A percentile compares a stretch with the other conserved stretches of the same genome.
phyloP scores from a whole-genome alignment of 2,329 filamentous ascomycete species.

The Fonsecaea erecta region DNA sequence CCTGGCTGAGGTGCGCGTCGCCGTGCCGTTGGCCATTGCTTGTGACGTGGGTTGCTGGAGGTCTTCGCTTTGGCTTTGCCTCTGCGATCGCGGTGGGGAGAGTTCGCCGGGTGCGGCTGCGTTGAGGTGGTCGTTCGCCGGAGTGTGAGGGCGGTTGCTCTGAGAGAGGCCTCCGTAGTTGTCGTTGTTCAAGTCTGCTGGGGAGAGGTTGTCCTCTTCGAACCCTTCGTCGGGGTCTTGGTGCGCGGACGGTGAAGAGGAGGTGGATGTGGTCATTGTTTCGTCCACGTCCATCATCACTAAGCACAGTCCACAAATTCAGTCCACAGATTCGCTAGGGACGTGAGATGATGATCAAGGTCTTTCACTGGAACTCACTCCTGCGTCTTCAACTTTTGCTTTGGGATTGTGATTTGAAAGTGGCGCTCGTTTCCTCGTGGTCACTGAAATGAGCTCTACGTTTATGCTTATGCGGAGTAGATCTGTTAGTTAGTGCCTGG shows the following conservation, averaged over 20 bases:
- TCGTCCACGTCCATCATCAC: constrained; percentile 26
- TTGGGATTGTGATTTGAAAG: background rate
- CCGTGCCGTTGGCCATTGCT: constrained; percentile 24
- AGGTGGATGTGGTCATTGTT: constrained; percentile 37
- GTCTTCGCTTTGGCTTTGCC: background rate
- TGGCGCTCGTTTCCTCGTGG: background rate
- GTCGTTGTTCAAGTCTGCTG: background rate
- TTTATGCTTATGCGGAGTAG: background rate
- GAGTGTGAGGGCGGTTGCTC: constrained; percentile 27
- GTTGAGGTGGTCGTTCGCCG: constrained; percentile 39
- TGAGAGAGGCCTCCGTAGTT: constrained; percentile 11
- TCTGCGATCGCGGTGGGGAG: constrained; percentile 36
- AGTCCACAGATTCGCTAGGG: background rate
- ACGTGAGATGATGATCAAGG: background rate
- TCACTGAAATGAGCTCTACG: background rate
- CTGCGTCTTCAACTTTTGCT: background rate
- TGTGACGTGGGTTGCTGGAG: background rate
- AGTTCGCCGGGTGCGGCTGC: constrained; percentile 39
- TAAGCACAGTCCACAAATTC: background rate
- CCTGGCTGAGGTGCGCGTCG: constrained; percentile 20
- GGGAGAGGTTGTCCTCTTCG: constrained; percentile 21
- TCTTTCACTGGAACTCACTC: background rate
- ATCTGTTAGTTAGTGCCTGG: background rate
- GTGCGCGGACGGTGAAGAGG: constrained; percentile 27
- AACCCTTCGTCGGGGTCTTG: constrained; percentile 24